Evolutionary conservation across 2,329 filamentous ascomycete species (phyloP).

Genomic region (Talaromyces marneffei): DNA sequence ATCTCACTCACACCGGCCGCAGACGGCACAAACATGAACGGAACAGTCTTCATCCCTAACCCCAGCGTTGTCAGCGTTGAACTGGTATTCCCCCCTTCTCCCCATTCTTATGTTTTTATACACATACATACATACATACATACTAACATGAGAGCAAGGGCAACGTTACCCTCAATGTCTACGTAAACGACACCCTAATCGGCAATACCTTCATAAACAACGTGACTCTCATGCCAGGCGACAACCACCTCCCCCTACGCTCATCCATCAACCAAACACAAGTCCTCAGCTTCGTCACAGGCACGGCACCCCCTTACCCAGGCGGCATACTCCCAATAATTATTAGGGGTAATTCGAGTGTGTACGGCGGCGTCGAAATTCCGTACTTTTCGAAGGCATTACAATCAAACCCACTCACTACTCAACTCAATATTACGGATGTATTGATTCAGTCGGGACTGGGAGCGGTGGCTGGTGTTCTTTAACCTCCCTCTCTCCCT

Average conservation of each 20-base stretch:
- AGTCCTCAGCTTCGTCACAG: constrained; percentile 25
- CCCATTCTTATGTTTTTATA: not conserved
- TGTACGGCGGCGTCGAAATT: constrained; percentile 46
- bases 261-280: constrained; percentile 43
- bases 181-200: constrained; percentile 43
- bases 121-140: not conserved
- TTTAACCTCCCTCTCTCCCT: no score
- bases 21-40: constrained; percentile 50
- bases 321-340: constrained; percentile 47
- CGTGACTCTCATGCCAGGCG: constrained; percentile 50
- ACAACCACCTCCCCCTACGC: constrained; percentile 48
- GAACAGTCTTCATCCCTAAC: constrained; percentile 54
- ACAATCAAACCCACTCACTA: constrained; percentile 39
- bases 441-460: constrained; percentile 21
- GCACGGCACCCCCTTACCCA: constrained; percentile 31
- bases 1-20: constrained; percentile 35
- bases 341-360: constrained; percentile 46
- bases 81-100: constrained; percentile 34
- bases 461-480: not conserved
- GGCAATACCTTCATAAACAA: constrained; percentile 48
- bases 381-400: constrained; percentile 52
- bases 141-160: constrained; percentile 28
- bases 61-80: constrained; percentile 52
- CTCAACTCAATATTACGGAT: constrained; percentile 42
- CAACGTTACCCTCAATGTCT: constrained; percentile 52